phyloP scores from a whole-genome alignment of 2,329 filamentous ascomycete genomes.

The Ophiocordyceps unilateralis region DNA sequence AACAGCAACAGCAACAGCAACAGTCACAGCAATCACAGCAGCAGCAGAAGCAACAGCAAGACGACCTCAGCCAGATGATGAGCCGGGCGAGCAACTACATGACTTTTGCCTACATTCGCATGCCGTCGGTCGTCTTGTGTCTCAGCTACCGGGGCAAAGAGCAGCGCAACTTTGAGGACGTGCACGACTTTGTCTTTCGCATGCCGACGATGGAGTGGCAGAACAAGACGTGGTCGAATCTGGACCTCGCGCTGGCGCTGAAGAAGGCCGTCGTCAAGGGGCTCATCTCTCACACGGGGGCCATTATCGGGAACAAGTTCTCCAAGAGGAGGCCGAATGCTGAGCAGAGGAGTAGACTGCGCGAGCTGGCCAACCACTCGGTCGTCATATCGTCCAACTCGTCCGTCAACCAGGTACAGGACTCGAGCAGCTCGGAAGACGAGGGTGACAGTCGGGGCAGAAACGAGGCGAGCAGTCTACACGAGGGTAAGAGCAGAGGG shows the following conservation, averaged over 20 bases:
- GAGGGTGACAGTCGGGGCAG: slow-evolving; percentile 26
- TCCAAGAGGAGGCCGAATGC: slow-evolving; percentile 70
- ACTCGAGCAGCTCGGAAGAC: slow-evolving; percentile 5
- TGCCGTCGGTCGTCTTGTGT: slow-evolving; percentile 88
- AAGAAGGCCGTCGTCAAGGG: slow-evolving; percentile 93
- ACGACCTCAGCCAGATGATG: slow-evolving; percentile 96
- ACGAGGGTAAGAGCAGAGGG: not conserved
- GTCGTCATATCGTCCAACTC: slow-evolving; percentile 34
- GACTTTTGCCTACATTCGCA: slow-evolving; percentile 89
- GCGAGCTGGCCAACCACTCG: slow-evolving; percentile 69
- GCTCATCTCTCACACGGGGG: slow-evolving; percentile 84
- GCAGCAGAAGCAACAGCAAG: slow-evolving; percentile 40
- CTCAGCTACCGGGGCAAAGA: slow-evolving; percentile 93
- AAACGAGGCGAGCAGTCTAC: not conserved
- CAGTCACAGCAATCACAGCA: not conserved
- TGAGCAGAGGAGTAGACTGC: slow-evolving; percentile 59
- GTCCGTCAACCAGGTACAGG: slow-evolving; percentile 4
- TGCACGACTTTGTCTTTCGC: slow-evolving; percentile 94
- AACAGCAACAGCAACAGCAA: not conserved
- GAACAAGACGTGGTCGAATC: slow-evolving; percentile 98
- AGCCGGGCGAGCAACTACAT: slow-evolving; percentile 89
- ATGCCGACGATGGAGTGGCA: slow-evolving; percentile 88
- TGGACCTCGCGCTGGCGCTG: slow-evolving; percentile 78
- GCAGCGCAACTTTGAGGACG: slow-evolving; percentile 87
- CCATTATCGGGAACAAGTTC: slow-evolving; percentile 96